These are phyloP conservation scores for Fomitopsis schrenkii DNA, from an alignment of 1,284 basidiomycete genomes.

Conservation along the genomic window DNA sequence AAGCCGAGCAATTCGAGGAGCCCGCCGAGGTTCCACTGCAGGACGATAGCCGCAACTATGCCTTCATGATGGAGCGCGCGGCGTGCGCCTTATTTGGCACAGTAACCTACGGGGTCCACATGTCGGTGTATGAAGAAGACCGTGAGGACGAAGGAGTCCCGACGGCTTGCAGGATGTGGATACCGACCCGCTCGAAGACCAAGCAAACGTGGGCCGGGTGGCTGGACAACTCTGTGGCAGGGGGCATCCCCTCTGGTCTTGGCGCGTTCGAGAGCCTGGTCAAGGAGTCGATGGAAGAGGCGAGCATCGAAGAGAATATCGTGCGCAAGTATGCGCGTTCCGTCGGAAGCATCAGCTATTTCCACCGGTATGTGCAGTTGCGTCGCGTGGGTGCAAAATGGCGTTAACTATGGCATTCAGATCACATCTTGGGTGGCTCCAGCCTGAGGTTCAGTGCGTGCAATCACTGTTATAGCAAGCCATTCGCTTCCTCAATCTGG, in stretches of 20 bases:
- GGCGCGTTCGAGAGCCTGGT: slow-evolving; percentile 73
- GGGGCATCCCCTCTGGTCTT: slow-evolving; percentile 77
- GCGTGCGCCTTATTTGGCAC: slow-evolving; percentile 88
- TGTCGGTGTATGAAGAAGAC: slow-evolving; percentile 60
- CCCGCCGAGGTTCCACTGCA: not conserved
- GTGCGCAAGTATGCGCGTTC: slow-evolving; percentile 55
- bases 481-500: not conserved
- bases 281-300: slow-evolving; percentile 94
- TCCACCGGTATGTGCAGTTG: slow-evolving; percentile 46
- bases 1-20: slow-evolving; percentile 1
- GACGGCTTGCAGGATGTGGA: slow-evolving; percentile 58
- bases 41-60: slow-evolving; percentile 48
- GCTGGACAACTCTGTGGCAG: slow-evolving; percentile 79
- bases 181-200: slow-evolving; percentile 79
- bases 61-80: slow-evolving; percentile 86
- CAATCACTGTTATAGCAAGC: not conserved
- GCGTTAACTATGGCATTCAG: slow-evolving; percentile 31
- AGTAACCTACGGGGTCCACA: slow-evolving; percentile 86
- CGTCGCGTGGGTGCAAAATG: not conserved
- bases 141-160: slow-evolving; percentile 42
- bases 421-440: slow-evolving; percentile 71
- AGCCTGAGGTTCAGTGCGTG: slow-evolving; percentile 81
- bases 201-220: slow-evolving; percentile 87
- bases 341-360: slow-evolving; percentile 68
- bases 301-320: slow-evolving; percentile 65